These are phyloP conservation scores for Solanum lignicaule DNA, from an alignment of 257 asterid genomes.

Conservation along the genomic window DNA sequence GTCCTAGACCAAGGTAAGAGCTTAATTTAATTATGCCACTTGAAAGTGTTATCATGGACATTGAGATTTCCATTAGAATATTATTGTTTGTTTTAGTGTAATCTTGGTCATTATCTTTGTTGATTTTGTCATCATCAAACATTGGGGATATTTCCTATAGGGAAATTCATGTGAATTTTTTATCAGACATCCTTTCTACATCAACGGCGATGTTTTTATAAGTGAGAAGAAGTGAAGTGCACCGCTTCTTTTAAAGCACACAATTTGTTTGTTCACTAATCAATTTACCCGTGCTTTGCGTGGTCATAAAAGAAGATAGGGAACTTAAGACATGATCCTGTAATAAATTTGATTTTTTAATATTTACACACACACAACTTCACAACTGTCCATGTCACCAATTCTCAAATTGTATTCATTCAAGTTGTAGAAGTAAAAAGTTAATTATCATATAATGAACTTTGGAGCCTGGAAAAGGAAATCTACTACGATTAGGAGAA, in stretches of 20 bases:
- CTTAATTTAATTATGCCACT: not conserved
- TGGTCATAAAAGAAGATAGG: not conserved
- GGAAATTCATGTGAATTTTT: not conserved
- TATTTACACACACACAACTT: not conserved
- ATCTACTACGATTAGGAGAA: not conserved
- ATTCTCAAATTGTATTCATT: not conserved
- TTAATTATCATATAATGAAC: not conserved
- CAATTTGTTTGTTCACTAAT: not conserved
- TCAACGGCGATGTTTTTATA: not conserved
- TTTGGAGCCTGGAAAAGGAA: not conserved
- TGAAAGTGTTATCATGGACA: not conserved
- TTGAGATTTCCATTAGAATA: not conserved
- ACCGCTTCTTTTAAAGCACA: not conserved
- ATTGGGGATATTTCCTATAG: not conserved
- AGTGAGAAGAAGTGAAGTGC: not conserved
- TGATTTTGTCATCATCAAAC: not conserved
- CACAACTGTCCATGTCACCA: not conserved
- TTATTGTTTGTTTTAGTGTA: not conserved
- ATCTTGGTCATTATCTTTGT: not conserved
- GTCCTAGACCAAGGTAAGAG: slow-evolving; percentile 78
- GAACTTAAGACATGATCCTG: not conserved
- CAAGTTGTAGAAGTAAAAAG: not conserved
- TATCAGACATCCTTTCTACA: not conserved
- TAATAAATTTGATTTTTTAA: not conserved
- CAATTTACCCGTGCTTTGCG: not conserved